Evolutionary conservation across 805 yeast species (phyloP).

Genomic region (Lachancea sp.): DNA sequence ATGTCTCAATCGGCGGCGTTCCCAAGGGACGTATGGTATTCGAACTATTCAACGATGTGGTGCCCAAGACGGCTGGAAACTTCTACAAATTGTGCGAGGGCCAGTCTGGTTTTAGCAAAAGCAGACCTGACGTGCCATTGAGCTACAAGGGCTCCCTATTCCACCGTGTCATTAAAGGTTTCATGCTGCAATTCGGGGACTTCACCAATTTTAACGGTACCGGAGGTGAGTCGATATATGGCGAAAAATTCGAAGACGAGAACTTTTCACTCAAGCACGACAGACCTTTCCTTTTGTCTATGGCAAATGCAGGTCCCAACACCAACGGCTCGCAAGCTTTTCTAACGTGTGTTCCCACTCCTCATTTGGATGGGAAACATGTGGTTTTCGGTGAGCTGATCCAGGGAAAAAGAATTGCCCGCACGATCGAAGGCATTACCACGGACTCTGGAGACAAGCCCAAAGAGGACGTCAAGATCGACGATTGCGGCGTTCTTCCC

Average conservation of each 20-base stretch:
- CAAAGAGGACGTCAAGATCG: constrained; percentile 56
- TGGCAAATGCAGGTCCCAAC: constrained; percentile 96
- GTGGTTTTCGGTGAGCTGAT: constrained; percentile 92
- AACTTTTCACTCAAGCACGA: constrained; percentile 71
- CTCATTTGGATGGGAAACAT: constrained; percentile 92
- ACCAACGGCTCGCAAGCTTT: constrained; percentile 96
- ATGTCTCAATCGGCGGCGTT: constrained; percentile 65
- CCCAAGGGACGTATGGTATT: constrained; percentile 72
- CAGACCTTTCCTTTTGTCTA: constrained; percentile 80
- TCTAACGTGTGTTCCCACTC: constrained; percentile 86
- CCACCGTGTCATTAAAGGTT: constrained; percentile 83
- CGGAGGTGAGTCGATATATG: constrained; percentile 79
- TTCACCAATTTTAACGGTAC: constrained; percentile 69
- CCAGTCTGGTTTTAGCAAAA: constrained; percentile 47
- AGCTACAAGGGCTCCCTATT: constrained; percentile 79
- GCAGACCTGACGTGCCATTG: constrained; percentile 43
- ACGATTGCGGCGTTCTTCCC: constrained; percentile 73
- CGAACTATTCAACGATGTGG: constrained; percentile 65
- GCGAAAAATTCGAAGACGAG: constrained; percentile 87
- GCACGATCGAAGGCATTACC: constrained; percentile 65
- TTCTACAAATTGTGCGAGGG: constrained; percentile 88
- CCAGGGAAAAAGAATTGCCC: constrained; percentile 72
- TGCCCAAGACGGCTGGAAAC: constrained; percentile 85
- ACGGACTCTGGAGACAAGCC: constrained; percentile 69
- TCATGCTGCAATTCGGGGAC: constrained; percentile 95